Conservation (phyloP, 148 eudicot species). For the Bassia scoparia region DNA sequence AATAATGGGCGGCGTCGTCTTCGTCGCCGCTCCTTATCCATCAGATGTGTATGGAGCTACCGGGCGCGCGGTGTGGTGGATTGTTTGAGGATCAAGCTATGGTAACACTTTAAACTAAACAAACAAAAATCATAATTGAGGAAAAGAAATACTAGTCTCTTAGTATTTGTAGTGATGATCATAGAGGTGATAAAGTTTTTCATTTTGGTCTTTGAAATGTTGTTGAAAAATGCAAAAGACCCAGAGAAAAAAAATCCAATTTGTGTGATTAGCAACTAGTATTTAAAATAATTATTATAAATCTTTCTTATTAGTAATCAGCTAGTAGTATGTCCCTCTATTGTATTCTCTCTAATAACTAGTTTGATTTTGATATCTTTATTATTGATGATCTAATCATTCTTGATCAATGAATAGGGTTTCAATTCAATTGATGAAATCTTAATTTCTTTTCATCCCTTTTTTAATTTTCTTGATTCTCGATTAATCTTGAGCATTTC, state of each 20-base stretch:
- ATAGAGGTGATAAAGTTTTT: neutral
- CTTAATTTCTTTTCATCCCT: neutral
- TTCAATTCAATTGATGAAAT: neutral
- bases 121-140: neutral
- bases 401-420: conserved; percentile 22
- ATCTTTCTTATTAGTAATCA: neutral
- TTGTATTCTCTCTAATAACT: conserved; percentile 16
- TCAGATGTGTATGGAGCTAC: conserved; percentile 47
- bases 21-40: conserved; percentile 43
- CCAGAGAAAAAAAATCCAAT: conserved; percentile 6
- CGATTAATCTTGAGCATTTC: neutral
- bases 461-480: too few relatives aligned
- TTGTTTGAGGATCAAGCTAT: conserved; percentile 56
- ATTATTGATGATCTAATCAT: conserved; percentile 2
- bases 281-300: too few relatives aligned
- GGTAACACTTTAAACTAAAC: conserved; percentile 62
- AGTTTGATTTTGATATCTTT: conserved; percentile 14
- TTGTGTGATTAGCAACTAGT: conserved; percentile 3
- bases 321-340: neutral
- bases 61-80: conserved; percentile 29
- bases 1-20: conserved; percentile 23
- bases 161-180: conserved; percentile 13
- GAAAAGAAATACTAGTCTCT: neutral
- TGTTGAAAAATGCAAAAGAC: conserved; percentile 17
- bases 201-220: conserved; percentile 19